These are phyloP conservation scores for Rhododendron kiyosumense DNA, from an alignment of 148 eudicot genomes.

Conservation along the genomic window DNA sequence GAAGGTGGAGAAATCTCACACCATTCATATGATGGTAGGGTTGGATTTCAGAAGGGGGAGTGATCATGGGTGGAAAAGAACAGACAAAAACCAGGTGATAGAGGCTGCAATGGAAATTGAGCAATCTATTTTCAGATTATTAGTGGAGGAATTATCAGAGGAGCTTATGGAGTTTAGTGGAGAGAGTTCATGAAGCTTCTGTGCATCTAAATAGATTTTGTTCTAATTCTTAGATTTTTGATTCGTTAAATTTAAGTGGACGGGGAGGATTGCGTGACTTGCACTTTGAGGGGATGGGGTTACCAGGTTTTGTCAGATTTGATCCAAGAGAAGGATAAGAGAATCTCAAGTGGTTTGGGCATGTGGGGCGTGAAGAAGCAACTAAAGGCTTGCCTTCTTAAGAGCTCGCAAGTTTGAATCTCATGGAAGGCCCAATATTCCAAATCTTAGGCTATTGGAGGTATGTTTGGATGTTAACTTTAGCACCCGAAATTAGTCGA, in stretches of 20 bases:
- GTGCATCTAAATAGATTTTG: constrained; percentile 14
- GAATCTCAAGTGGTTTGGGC: neutral
- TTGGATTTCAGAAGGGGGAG: constrained; percentile 47
- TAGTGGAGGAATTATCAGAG: constrained; percentile 55
- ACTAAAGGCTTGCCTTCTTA: neutral
- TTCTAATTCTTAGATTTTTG: neutral
- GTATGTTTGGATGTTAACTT: neutral
- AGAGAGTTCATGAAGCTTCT: constrained; percentile 3
- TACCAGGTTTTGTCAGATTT: neutral
- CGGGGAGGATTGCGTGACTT: constrained; percentile 14
- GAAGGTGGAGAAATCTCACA: constrained; percentile 60
- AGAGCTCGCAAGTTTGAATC: neutral
- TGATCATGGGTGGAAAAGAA: constrained; percentile 45
- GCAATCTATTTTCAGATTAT: constrained; percentile 34
- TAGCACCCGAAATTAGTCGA: neutral
- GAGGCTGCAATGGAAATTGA: constrained; percentile 55
- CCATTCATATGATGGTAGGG: constrained; percentile 87
- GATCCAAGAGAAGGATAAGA: neutral
- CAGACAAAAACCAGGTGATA: constrained; percentile 22
- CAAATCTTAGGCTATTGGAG: neutral
- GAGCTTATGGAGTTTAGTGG: constrained; percentile 28
- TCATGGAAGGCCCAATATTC: no score
- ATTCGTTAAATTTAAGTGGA: neutral
- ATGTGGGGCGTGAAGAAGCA: neutral
- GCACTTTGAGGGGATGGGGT: constrained; percentile 1